Evolutionary conservation across 1,284 basidiomycete species (phyloP).

Genomic region (Cutaneotrichosporon spelunceum): DNA sequence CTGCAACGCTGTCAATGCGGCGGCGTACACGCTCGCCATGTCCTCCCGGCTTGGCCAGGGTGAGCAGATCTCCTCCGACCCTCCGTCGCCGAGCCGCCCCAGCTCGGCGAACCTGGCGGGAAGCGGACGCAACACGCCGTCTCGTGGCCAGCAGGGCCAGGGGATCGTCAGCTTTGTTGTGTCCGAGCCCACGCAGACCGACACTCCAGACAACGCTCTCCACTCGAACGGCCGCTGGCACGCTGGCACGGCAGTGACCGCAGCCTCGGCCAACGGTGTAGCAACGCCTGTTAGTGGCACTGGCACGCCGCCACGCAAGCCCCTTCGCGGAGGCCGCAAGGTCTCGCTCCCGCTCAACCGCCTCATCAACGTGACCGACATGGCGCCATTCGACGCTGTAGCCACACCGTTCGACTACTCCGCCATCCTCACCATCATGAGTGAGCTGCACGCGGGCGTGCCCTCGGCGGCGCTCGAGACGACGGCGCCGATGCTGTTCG

Average conservation of each 20-base stretch:
- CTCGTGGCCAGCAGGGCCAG: neutral
- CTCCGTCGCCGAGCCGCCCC: slow-evolving; percentile 14
- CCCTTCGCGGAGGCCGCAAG: slow-evolving; percentile 29
- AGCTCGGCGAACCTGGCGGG: neutral
- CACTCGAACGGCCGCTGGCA: neutral
- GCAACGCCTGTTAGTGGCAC: neutral
- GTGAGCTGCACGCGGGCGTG: slow-evolving; percentile 63
- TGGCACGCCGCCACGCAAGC: slow-evolving; percentile 19
- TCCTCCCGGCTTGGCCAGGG: slow-evolving; percentile 58
- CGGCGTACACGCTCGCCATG: slow-evolving; percentile 72
- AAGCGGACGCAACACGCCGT: neutral
- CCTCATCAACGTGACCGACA: slow-evolving; percentile 45
- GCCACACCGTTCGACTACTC: slow-evolving; percentile 71
- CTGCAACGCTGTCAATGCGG: slow-evolving; percentile 71
- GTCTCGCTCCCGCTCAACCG: slow-evolving; percentile 56
- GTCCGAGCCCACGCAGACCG: slow-evolving; percentile 30
- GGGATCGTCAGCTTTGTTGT: slow-evolving; percentile 38
- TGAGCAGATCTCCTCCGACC: slow-evolving; percentile 19
- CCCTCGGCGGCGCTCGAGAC: slow-evolving; percentile 71
- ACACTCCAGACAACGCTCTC: slow-evolving; percentile 20
- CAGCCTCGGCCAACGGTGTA: slow-evolving; percentile 14
- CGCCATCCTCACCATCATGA: slow-evolving; percentile 68
- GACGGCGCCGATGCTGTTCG: slow-evolving; percentile 79
- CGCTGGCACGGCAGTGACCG: slow-evolving; percentile 20
- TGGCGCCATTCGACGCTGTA: slow-evolving; percentile 38